Base-by-base conservation (phyloP, 2,329 filamentous ascomycete species). In the Thelonectria blattea region DNA sequence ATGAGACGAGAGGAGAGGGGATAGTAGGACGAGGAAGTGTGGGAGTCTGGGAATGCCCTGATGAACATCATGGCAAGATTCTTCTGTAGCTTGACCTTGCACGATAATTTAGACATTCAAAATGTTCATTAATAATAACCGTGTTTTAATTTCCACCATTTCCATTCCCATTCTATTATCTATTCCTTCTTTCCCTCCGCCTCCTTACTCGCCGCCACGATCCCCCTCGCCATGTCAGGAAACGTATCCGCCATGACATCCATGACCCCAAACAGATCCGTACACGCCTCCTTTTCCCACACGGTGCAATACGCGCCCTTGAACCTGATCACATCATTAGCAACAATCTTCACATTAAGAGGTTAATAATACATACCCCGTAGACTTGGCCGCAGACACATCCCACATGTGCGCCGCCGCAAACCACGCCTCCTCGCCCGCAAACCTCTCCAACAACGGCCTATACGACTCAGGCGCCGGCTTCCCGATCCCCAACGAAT, bases 351-450 rank as follows among this genome's bases (percentile, higher is more conserved):
- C 15, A 6, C 15, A 43, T 41, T 20, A 1, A 27, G 47, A 11
- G 27, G 43, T 6, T 10, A 18, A 48, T 9, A 27, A 68, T n/a
- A n/a, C 68, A 63, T 61, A 74, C 63, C 82, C 82, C n/a, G 76
- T 77, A 56, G 75, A 76, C 49, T 75, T 76, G 9, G 84, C 84
- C 3, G 83, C 81, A 17, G 78, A 77, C 1, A 84, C 83, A 74
- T 87, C 84, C 85, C 84, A 87, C 77, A 83, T 82, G 72, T 87
- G 85, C 20, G 83, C 84, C 1, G 85, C 84, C 1, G 82, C 84
- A 68, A 86, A 86, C 83, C 83, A 86, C 47, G 77, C 78, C 61
- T 80, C 73, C 0, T 74, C 71, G 0, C 66, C 65, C 0, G 65
- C 76, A 56, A 85, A 78, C 50, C 68, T 71, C n/a, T 76, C 75